phyloP scores from a whole-genome alignment of 768 basidiomycete species.

The Lactifluus echinatus region DNA sequence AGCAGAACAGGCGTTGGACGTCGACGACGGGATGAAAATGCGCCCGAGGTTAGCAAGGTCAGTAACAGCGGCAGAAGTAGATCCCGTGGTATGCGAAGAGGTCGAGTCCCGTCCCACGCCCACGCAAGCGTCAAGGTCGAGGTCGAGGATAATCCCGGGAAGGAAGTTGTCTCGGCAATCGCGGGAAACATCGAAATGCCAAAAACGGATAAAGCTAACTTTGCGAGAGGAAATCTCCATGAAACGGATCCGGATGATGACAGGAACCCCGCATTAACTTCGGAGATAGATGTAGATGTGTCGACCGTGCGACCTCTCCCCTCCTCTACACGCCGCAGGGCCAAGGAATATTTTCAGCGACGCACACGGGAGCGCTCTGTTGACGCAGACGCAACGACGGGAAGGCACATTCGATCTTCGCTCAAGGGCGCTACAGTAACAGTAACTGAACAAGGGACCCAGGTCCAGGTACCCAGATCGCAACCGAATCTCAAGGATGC shows the following conservation, averaged over 20 bases:
- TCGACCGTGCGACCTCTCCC: conserved; percentile 9
- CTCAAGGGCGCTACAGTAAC: not conserved
- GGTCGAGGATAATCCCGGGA: no score
- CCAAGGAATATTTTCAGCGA: conserved; percentile 19
- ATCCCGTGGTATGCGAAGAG: not conserved
- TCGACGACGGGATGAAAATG: not conserved
- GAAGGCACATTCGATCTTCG: not conserved
- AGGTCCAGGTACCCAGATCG: not conserved
- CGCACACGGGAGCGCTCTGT: conserved; percentile 18
- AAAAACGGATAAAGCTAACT: conserved; percentile 1
- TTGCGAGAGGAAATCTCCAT: not conserved
- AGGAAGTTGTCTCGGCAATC: not conserved
- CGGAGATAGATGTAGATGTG: not conserved
- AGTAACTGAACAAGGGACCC: not conserved
- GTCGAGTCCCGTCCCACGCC: not conserved
- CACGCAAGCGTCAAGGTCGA: no score
- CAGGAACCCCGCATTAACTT: not conserved
- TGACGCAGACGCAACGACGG: conserved; percentile 1
- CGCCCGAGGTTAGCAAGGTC: not conserved
- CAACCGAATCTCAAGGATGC: not conserved
- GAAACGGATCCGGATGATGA: not conserved
- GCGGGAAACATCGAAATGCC: not conserved
- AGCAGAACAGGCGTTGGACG: not conserved
- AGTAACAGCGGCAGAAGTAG: not conserved
- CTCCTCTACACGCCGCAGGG: conserved; percentile 11